A percentile compares a stretch with the other conserved stretches of the same genome.
These are phyloP conservation scores for Cerioporus squamosus DNA, from an alignment of 1,284 basidiomycete species.

Conservation along the genomic window DNA sequence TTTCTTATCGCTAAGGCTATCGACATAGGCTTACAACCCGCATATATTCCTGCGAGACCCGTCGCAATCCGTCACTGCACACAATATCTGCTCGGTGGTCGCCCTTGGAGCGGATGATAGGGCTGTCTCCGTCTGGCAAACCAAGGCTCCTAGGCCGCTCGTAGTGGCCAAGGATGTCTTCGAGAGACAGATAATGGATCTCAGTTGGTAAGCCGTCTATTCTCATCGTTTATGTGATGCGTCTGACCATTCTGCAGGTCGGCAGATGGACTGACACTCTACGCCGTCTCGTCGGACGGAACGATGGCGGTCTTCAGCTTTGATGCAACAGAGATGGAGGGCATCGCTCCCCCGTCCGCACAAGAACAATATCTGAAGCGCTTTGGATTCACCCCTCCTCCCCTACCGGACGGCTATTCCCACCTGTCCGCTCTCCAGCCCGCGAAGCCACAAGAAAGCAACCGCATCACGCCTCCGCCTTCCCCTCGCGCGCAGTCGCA, in stretches of 20 bases:
- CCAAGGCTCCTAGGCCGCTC: slow-evolving; percentile 86
- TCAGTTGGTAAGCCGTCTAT: slow-evolving; percentile 77
- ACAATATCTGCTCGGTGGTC: slow-evolving; percentile 84
- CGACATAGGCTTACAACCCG: slow-evolving; percentile 84
- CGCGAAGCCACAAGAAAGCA: slow-evolving; percentile 14
- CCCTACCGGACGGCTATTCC: slow-evolving; percentile 69
- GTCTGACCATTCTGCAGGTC: slow-evolving; percentile 58
- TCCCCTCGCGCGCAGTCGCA: slow-evolving; percentile 43
- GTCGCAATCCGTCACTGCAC: slow-evolving; percentile 63
- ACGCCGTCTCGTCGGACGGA: slow-evolving; percentile 95
- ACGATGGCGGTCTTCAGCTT: slow-evolving; percentile 90
- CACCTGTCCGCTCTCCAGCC: slow-evolving; percentile 44
- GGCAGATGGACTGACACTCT: slow-evolving; percentile 89
- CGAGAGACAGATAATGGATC: slow-evolving; percentile 92
- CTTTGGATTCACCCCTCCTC: slow-evolving; percentile 73
- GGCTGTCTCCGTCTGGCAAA: slow-evolving; percentile 92
- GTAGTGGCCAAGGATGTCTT: slow-evolving; percentile 95
- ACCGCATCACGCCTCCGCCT: slow-evolving; percentile 53
- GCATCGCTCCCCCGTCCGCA: slow-evolving; percentile 75
- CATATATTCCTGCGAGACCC: slow-evolving; percentile 86
- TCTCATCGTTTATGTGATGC: background rate
- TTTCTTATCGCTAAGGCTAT: slow-evolving; percentile 22
- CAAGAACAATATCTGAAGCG: slow-evolving; percentile 81
- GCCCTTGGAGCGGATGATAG: slow-evolving; percentile 91
- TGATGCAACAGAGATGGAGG: slow-evolving; percentile 79